phyloP scores from a whole-genome alignment of 2,329 filamentous ascomycete genomes.

The Aspergillus sp. region DNA sequence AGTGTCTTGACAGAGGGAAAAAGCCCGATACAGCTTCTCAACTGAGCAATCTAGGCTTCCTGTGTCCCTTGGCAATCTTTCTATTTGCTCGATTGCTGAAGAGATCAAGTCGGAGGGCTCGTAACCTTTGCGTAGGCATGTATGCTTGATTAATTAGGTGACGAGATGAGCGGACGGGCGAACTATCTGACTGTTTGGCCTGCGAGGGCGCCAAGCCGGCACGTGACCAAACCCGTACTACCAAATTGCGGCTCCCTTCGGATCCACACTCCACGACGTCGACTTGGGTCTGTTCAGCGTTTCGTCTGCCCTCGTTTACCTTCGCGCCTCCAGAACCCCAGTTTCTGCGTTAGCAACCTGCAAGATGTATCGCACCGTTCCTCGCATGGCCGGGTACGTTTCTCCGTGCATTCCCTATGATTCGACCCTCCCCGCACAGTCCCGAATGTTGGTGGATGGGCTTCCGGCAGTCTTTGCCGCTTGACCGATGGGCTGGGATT shows the following conservation, averaged over 20 bases:
- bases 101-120: too few species aligned
- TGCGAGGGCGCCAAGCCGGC: too few species aligned
- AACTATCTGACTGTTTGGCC: too few species aligned
- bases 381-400: slow-evolving; percentile 38
- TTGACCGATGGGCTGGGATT: slow-evolving; percentile 12
- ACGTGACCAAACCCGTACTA: too few species aligned
- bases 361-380: slow-evolving; percentile 37
- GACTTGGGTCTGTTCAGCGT: slow-evolving; percentile 15
- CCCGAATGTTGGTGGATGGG: slow-evolving; percentile 5
- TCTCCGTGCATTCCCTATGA: slow-evolving; percentile 2
- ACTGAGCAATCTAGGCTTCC: too few species aligned
- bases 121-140: too few species aligned
- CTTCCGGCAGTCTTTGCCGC: slow-evolving; percentile 3
- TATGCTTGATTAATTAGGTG: too few species aligned
- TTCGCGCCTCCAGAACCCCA: slow-evolving; percentile 15
- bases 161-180: too few species aligned
- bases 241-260: slow-evolving; percentile 14
- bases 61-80: too few species aligned
- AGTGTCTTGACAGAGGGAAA: too few species aligned
- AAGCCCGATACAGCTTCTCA: too few species aligned
- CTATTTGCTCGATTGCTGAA: too few species aligned
- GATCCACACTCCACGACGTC: slow-evolving; percentile 23
- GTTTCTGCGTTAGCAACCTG: slow-evolving; percentile 19
- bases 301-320: slow-evolving; percentile 20
- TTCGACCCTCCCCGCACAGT: slow-evolving; percentile 1